Evolutionary conservation across 352 stramenopile genomes (phyloP), one percentile per base, ranked within the genome.

Genomic region (Pythium periplocum): DNA sequence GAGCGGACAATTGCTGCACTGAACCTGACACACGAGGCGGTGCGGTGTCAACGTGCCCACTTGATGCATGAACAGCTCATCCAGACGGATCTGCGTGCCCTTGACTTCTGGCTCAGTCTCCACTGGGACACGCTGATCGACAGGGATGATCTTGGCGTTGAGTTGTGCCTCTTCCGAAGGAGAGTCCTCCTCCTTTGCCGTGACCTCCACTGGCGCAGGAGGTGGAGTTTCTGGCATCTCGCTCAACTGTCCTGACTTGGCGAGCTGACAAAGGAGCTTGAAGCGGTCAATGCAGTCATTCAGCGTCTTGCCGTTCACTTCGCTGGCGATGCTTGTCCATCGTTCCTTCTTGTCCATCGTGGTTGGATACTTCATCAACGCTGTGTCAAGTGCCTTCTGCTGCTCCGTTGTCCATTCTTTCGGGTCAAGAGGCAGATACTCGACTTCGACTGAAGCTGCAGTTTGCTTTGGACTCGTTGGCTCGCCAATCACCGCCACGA

Each of bases 201-300:
- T 41, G 6, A 59, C 43, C n/a, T 45, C 9, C 3, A 32, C 43
- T 42, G 45, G 44, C 6, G 12, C 17, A 5, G 10, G 9, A 4
- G 48, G 38, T 8, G 7, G 7, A 12, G 12, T 12, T 12, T 42
- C 7, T 26, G 58, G 44, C n/a, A 60, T 52, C 2, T 54, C 53
- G 33, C 61, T 62, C 9, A 42, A 42, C 12, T 53, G 45, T 5
- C 55, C 62, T 3, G 51, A 68, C 30, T 73, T 70, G 0, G 92
- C 59, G 34, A 88, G 47, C 26, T 73, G 56, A 39, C 71, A 79
- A 2, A 94, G 53, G 39, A 74, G 51, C 59, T 91, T 85, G 55
- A 83, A 94, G 2, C 83, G 79, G 39, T 90, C 81, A 45, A 94
- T 90, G 45, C 83, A 94, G 36, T 94, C 79, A 53, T 87, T 90